Conservation (phyloP, 2,329 filamentous ascomycete genomes). For the Alternaria infectoria region DNA sequence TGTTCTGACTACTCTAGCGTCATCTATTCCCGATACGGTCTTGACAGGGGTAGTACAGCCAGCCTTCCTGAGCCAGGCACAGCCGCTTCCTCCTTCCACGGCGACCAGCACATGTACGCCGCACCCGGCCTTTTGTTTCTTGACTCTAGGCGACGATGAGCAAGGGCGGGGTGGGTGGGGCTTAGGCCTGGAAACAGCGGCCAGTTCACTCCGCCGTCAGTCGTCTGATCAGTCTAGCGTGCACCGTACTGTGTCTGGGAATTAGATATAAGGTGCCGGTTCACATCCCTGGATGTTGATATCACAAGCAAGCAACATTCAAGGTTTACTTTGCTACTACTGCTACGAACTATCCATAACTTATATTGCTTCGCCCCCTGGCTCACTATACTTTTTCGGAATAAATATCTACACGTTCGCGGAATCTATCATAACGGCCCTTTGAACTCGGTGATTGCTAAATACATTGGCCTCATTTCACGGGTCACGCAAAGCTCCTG, state of each 20-base stretch:
- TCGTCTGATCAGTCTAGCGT: conserved; percentile 7
- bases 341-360: background rate
- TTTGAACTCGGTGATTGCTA: background rate
- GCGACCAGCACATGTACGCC: conserved; percentile 2
- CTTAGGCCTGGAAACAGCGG: conserved; percentile 1
- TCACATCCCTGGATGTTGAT: background rate
- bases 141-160: background rate
- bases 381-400: background rate
- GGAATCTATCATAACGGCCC: background rate
- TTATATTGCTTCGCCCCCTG: background rate
- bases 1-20: background rate
- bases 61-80: conserved; percentile 9
- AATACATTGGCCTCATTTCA: background rate
- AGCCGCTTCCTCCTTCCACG: background rate
- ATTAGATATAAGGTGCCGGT: conserved; percentile 3
- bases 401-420: background rate
- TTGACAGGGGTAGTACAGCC: conserved; percentile 1
- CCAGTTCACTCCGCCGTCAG: background rate
- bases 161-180: background rate
- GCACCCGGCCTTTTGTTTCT: background rate
- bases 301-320: background rate
- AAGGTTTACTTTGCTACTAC: background rate
- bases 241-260: background rate
- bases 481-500: background rate
- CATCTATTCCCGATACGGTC: background rate